These are phyloP conservation scores for Iberis pinnata DNA, from an alignment of 345 rosid species.

Conservation along the genomic window DNA sequence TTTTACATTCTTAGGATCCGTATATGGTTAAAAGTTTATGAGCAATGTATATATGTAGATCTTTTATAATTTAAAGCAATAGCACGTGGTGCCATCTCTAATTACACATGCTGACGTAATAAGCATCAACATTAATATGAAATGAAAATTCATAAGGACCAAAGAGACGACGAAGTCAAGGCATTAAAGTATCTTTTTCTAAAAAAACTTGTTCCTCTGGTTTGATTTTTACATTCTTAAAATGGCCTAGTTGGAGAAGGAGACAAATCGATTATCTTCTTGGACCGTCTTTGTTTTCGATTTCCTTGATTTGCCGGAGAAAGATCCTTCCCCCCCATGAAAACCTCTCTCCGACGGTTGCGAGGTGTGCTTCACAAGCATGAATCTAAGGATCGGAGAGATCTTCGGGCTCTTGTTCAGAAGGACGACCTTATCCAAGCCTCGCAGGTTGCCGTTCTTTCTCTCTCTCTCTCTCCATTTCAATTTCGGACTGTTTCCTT, in stretches of 20 bases:
- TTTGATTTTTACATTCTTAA: slow-evolving; percentile 9
- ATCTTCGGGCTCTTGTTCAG: slow-evolving; percentile 42
- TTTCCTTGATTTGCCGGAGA: slow-evolving; percentile 16
- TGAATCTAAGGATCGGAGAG: slow-evolving; percentile 41
- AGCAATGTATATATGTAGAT: too few relatives aligned
- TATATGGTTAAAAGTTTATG: too few relatives aligned
- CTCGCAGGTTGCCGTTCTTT: slow-evolving; percentile 49
- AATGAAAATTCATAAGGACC: neutral
- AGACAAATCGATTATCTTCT: slow-evolving; percentile 9
- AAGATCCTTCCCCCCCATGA: slow-evolving; percentile 35
- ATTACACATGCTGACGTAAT: slow-evolving; percentile 21
- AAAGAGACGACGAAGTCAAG: slow-evolving; percentile 35
- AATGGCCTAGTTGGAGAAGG: slow-evolving; percentile 16
- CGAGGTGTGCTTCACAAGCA: slow-evolving; percentile 57
- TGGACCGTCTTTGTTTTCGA: slow-evolving; percentile 3
- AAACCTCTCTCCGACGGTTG: slow-evolving; percentile 59
- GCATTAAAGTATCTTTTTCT: slow-evolving; percentile 21
- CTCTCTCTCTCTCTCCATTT: slow-evolving; percentile 3
- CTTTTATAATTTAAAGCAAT: too few relatives aligned
- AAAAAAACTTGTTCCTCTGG: slow-evolving; percentile 1
- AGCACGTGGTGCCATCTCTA: slow-evolving; percentile 10
- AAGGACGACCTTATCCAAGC: slow-evolving; percentile 70
- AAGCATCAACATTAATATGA: neutral
- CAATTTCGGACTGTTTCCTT: slow-evolving; percentile 4
- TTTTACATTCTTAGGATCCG: too few relatives aligned